Evolutionary conservation across 192 early-diverging fungal species (phyloP), one percentile per base, ranked within the genome.

Genomic region (Mortierella alpina): DNA sequence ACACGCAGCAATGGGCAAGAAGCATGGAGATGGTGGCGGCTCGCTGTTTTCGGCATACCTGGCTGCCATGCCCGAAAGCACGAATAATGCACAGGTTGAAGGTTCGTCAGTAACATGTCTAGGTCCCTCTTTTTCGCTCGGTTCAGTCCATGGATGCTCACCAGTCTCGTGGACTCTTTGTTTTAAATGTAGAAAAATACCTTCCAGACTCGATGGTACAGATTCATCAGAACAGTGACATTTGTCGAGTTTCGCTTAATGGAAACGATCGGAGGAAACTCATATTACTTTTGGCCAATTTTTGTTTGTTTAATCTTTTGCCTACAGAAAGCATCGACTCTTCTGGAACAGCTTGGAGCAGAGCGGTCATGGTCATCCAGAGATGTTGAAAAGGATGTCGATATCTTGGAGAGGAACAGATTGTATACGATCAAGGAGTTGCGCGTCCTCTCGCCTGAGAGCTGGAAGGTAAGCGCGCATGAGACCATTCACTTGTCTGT

Each of bases 271-370:
- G 45, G 44, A 17, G 46, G 50, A 12, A 2, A 40, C 13, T 18
- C 44, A 45, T 0, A 46, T 42, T 17, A 46, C 42, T n/a, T 39
- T 17, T 66, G 4, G 22, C 14, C 46, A 20, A 4, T 58, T 49
- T 11, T n/a, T n/a, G 12, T 48, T 42, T 63, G 4, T 5, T 3
- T 15, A 18, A 23, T 45, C 41, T 49, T 47, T 41, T 1, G 39
- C 7, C 45, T 65, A 17, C n/a, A 89, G 88, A 84, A 78, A 84
- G 77, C 77, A 10, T 85, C 86, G 4, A 84, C 83, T 7, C 51
- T 89, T 40, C 51, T 89, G 58, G 84, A 85, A 47, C 84, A 85
- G 45, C 85, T 89, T 18, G 84, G 84, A 22, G 65, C 74, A 52
- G 88, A 89, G 51, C 73, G 83, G 13, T 81, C 83, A 18, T 89